Base-by-base conservation (phyloP, 208 protist genomes). In the Acanthamoeba healyi region DNA sequence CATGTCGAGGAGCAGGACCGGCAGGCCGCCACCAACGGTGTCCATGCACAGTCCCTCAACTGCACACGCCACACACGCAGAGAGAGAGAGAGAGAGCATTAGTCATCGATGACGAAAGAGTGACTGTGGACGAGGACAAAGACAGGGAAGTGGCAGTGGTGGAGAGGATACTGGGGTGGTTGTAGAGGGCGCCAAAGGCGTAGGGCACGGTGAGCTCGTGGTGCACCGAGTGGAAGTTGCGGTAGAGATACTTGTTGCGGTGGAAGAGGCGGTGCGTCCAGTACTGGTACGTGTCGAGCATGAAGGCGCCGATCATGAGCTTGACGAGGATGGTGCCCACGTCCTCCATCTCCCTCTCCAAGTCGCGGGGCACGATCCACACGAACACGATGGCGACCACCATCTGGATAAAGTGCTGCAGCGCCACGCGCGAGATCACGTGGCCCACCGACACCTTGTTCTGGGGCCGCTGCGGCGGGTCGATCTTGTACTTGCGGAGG, bases 241-340 rank as follows among this genome's bases (percentile, higher is more conserved):
- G 65, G 87, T 92, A 92, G 44, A 92, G 72, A 24, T 36, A 92
- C 72, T 92, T 92, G 87, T 92, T 92, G 65, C 44, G 44, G 54
- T 92, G 87, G 51, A 72, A 67, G 49, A 92, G n/a, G 15, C 87
- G 22, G 29, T 92, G 87, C 65, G 72, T 81, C 65, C 65, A 92
- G 54, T 92, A 92, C 51, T 92, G 87, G 65, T 77, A 92, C 42
- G 87, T 72, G 34, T 92, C 87, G n/a, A 92, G 15, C 42, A 92
- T 92, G 51, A 92, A 65, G 70, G 70, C 70, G 36, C 36, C 70
- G 36, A 79, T 38, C 70, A 79, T 79, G 36, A 79, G 70, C 70
- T 79, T 79, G 70, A 79, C 46, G 70, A 79, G n/a, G 32, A 79
- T 49, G 19, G 70, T 79, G 34, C 70, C 70, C 70, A 44, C 36